Base-by-base conservation (phyloP, 306 rosid species). In the Rubus idaeus region DNA sequence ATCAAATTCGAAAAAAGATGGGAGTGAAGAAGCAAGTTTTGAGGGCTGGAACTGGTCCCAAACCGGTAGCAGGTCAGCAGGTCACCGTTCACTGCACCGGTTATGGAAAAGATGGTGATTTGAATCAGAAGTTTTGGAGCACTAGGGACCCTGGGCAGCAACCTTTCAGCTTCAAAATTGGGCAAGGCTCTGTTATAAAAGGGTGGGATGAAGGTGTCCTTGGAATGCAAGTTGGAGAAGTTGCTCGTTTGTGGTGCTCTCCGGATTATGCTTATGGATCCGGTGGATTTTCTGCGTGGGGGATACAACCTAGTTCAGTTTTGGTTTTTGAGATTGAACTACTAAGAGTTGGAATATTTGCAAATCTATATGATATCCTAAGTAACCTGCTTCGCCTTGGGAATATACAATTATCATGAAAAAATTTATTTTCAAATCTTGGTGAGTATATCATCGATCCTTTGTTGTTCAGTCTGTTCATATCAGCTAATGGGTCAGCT, bases 131-230 rank as follows among this genome's bases (percentile, higher is more conserved):
- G 70, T 95, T 95, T 83, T 92, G 98, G 98, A 95, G 98, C 89
- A 95, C 98, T n/a, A 94, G 89, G 88, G 98, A 95, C 74, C 90
- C 96, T 40, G 97, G 97, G 58, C 93, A 95, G 85, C 49, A 68
- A 18, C 96, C 97, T 35, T 95, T 90, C 78, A 42, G 84, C 13
- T 95, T 95, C 86, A 87, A 87, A 71, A 90, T 95, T 18, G 98
- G 98, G 23, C 91, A 80, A 79, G 97, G 98, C 30, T 75, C 90
- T 83, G 98, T 95, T 50, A 95, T 95, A 76, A 95, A 92, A 87
- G 98, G 97, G 79, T 92, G 97, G 98, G 98, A 95, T 86, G 98
- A 92, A 86, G 98, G 97, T 74, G 96, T 95, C 23, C 41, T 90
- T 5, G 90, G 84, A 62, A 95, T 95, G 97, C 97, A 95, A 84